Percentiles rank a stretch among this genome's conserved stretches.
phyloP scores from a whole-genome alignment of 305 asterid species.

The Striga hermonthica region DNA sequence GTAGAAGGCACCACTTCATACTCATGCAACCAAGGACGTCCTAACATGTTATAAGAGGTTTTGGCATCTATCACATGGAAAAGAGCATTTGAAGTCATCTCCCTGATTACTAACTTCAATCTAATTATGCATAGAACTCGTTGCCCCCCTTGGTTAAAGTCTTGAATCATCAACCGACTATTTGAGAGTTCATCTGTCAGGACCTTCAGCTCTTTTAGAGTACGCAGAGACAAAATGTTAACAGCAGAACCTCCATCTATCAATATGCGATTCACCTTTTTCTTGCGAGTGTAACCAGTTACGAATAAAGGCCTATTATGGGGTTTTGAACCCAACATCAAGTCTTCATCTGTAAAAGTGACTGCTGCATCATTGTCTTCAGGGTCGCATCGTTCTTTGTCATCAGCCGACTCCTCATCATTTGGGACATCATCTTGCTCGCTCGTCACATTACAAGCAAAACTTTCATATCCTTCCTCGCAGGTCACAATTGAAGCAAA shows the following conservation, averaged over 20 bases:
- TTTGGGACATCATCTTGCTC: background rate
- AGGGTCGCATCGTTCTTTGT: too few species aligned
- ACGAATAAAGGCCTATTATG: constrained; percentile 1
- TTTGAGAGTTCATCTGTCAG: background rate
- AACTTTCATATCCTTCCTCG: too few species aligned
- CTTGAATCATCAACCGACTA: background rate
- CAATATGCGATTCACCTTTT: background rate
- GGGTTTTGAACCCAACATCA: background rate
- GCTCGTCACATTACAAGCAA: background rate
- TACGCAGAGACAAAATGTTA: background rate
- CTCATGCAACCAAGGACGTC: background rate
- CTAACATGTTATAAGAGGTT: background rate
- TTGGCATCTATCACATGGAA: background rate
- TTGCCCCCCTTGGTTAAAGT: background rate
- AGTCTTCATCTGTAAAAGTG: background rate
- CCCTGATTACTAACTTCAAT: background rate
- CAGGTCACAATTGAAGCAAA: background rate
- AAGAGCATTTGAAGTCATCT: background rate
- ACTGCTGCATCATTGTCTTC: background rate
- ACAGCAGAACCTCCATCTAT: constrained; percentile 4
- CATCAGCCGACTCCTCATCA: too few species aligned
- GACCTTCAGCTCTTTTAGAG: background rate
- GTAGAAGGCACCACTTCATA: background rate
- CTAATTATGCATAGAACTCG: background rate
- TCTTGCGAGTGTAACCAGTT: background rate